phyloP scores from a whole-genome alignment of 2,329 filamentous ascomycete genomes.

The Fusarium graminum region DNA sequence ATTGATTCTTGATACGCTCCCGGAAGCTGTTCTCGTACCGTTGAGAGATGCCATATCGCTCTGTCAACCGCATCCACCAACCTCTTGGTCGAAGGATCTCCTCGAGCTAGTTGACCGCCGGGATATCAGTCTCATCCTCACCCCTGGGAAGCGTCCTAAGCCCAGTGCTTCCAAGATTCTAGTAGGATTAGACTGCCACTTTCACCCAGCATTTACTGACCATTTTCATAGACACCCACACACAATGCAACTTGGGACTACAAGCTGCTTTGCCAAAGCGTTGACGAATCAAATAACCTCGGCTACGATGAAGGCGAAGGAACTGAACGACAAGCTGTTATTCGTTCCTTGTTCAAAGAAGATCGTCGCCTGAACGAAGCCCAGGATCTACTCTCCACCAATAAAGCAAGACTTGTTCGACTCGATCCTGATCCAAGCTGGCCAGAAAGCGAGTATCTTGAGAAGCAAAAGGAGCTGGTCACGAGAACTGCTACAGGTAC shows the following conservation, averaged over 20 bases:
- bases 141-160: conserved; percentile 54
- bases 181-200: conserved; percentile 51
- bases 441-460: conserved; percentile 88
- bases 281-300: conserved; percentile 70
- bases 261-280: conserved; percentile 78
- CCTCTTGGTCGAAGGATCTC: conserved; percentile 78
- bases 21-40: conserved; percentile 84
- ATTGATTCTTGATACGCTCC: conserved; percentile 81
- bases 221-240: conserved; percentile 65
- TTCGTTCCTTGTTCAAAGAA: conserved; percentile 88
- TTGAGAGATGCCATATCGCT: conserved; percentile 86
- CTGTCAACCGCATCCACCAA: conserved; percentile 85
- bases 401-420: conserved; percentile 82
- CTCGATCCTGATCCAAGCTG: conserved; percentile 80
- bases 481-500: conserved; percentile 89
- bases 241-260: conserved; percentile 80
- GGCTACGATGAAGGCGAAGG: conserved; percentile 84
- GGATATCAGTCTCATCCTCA: conserved; percentile 79
- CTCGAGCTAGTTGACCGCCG: conserved; percentile 83
- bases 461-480: conserved; percentile 91
- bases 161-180: conserved; percentile 56
- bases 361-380: conserved; percentile 92
- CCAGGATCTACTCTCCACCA: conserved; percentile 84
- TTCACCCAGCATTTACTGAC: conserved; percentile 43
- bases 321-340: conserved; percentile 84